Evolutionary conservation across 768 basidiomycete species (phyloP), one percentile per base, ranked within the genome.

Genomic region (Rhizopogon salebrosus): DNA sequence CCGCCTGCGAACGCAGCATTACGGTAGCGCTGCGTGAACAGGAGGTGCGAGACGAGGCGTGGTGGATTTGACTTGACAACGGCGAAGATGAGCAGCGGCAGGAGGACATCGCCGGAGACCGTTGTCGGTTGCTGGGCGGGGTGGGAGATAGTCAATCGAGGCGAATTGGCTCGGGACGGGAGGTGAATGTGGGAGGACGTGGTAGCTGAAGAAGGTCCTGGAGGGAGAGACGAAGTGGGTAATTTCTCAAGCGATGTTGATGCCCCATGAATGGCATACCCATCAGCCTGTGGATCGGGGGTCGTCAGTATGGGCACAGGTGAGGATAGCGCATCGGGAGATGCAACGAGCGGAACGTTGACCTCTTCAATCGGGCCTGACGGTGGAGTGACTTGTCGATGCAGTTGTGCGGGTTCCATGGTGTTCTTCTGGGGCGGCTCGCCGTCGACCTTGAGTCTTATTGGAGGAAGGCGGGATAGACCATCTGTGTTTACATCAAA

Each of bases 51-150:
- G n/a, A 79, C 79, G 0, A 98, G 78, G 53, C 83, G 85, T 1
- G 84, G 75, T 1, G 97, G 95, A 64, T 98, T 98, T 11, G 90
- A 77, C 67, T 92, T 92, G 61, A 98, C 94, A 38, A 97, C 92
- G 1, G 93, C 84, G 63, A 88, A 97, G 43, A 98, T 99, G 66
- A 98, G 84, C 54, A 98, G 71, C 0, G 95, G 95, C 14, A 99
- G 79, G 36, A 99, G 85, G 38, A 97, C 79, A 62, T 98, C 95
- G 1, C 92, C 91, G 0, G 87, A 89, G 4, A 89, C 82, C 4
- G 80, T 81, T 1, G 80, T 84, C 10, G 72, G 67, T 38, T 58
- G 57, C 41, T 61, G 49, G 67, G 26, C 9, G 60, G 49, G 40
- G 62, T 55, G 40, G 58, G 38, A 24, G 14, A 31, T 10, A 1